Percentiles rank a stretch among this genome's conserved stretches.
Conservation (phyloP, 179 eudicot species). For the Silene coronaria region DNA sequence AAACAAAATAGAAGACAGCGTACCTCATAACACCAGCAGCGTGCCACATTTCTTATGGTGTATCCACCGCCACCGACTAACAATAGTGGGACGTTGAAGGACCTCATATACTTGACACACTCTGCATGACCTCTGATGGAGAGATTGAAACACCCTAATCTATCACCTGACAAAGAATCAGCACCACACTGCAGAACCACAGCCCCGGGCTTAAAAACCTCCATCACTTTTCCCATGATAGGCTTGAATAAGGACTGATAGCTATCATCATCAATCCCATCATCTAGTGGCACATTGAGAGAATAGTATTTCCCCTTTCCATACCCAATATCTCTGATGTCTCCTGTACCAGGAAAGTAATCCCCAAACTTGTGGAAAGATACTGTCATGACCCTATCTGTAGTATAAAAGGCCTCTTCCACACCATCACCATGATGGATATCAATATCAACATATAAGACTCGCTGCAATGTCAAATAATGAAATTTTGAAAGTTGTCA, state of each 20-base stretch:
- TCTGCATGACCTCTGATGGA: slow-evolving; percentile 74
- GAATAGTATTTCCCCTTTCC: slow-evolving; percentile 73
- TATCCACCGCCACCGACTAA: slow-evolving; percentile 75
- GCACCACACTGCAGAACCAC: slow-evolving; percentile 86
- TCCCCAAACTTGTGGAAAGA: slow-evolving; percentile 86
- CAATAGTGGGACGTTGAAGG: slow-evolving; percentile 67
- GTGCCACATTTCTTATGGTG: slow-evolving; percentile 79
- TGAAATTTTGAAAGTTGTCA: neutral
- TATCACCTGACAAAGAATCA: slow-evolving; percentile 74
- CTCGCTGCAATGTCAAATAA: slow-evolving; percentile 49
- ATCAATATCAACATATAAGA: slow-evolving; percentile 79
- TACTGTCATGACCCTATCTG: slow-evolving; percentile 87
- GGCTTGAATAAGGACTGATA: slow-evolving; percentile 72
- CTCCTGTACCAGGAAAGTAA: slow-evolving; percentile 88
- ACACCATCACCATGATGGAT: slow-evolving; percentile 88
- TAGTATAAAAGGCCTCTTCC: slow-evolving; percentile 79
- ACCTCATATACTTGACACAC: slow-evolving; percentile 72
- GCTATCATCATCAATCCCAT: slow-evolving; percentile 87
- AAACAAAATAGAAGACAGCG: neutral
- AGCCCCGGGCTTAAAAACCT: slow-evolving; percentile 71
- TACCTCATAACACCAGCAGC: slow-evolving; percentile 94
- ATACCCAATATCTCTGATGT: slow-evolving; percentile 65
- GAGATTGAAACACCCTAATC: slow-evolving; percentile 78
- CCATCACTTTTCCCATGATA: slow-evolving; percentile 75
- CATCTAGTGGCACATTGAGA: slow-evolving; percentile 77